Base-by-base conservation (phyloP, 768 basidiomycete species). In the Boletus reticuloceps region DNA sequence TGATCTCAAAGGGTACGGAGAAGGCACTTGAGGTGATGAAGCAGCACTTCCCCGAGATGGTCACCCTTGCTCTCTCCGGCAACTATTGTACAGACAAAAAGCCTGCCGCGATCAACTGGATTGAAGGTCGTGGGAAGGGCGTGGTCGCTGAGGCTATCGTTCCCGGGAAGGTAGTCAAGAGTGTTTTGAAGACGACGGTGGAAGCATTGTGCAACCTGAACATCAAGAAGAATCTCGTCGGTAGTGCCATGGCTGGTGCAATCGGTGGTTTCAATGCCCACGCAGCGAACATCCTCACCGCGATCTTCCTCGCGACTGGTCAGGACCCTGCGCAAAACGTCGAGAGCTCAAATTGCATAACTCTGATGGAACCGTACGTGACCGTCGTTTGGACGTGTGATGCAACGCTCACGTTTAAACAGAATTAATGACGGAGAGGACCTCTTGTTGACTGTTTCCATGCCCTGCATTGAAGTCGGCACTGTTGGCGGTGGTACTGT, bases 51-150 rank as follows among this genome's bases (percentile, higher is more conserved):
- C 96, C 96, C 5, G 86, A 88, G 56, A 98, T 98, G 95, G 72
- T 84, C 52, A 85, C 94, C 40, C 81, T 97, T 34, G 91, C 96
- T 10, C 81, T 99, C 16, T 92, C 89, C 6, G 97, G 96, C 43
- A 99, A 99, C 72, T 99, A 98, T 71, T 98, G 97, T 77, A 99
- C 94, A 60, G 97, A 99, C 76, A 99, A 99, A 87, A 99, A 99
- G 77, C 91, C 97, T 0, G 92, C 97, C 11, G 97, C 97, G 43
- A 97, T 99, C 74, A 99, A 98, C 75, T 99, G 97, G 97, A 98
- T 98, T 59, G 96, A 98, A 74, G 97, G 97, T 2, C 80, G 97
- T 40, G 97, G 97, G 25, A 99, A 99, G 88, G 91, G 91, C 51
- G 89, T 99, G 19, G 95, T 98, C 47, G 96, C 94, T 0, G 96